Evolutionary conservation across 1,284 basidiomycete species (phyloP).

Genomic region (Irpex lacteus): DNA sequence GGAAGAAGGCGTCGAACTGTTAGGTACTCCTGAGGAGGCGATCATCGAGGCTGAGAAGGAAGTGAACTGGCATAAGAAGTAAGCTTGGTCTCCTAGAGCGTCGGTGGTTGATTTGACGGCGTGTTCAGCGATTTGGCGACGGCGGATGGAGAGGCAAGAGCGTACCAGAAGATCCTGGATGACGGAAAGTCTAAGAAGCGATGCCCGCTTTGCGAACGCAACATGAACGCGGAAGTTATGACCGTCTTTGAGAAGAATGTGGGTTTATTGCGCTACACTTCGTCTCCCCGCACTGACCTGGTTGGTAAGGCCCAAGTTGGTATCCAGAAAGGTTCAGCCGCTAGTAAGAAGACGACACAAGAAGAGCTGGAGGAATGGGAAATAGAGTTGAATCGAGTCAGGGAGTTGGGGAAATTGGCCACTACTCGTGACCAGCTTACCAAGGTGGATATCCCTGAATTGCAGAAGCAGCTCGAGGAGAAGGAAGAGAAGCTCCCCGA

Average conservation of each 20-base stretch:
- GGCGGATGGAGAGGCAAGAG: slow-evolving; percentile 41
- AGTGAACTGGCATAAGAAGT: slow-evolving; percentile 57
- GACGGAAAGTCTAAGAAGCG: slow-evolving; percentile 62
- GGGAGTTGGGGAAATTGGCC: slow-evolving; percentile 55
- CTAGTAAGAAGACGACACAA: slow-evolving; percentile 36
- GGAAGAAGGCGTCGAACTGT: slow-evolving; percentile 26
- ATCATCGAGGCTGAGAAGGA: slow-evolving; percentile 55
- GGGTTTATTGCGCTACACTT: slow-evolving; percentile 21
- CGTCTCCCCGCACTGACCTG: not conserved
- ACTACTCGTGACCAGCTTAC: slow-evolving; percentile 52
- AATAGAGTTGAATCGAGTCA: slow-evolving; percentile 53
- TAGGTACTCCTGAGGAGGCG: slow-evolving; percentile 47
- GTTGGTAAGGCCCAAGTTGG: slow-evolving; percentile 47
- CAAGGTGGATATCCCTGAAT: slow-evolving; percentile 58
- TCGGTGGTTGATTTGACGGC: slow-evolving; percentile 2
- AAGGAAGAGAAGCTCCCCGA: slow-evolving; percentile 53
- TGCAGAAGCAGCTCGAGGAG: slow-evolving; percentile 64
- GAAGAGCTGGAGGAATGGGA: slow-evolving; percentile 63
- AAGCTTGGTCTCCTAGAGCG: slow-evolving; percentile 19
- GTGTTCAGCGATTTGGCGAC: slow-evolving; percentile 25
- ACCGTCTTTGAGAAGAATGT: slow-evolving; percentile 68
- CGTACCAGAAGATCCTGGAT: slow-evolving; percentile 65
- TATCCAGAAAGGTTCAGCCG: slow-evolving; percentile 48
- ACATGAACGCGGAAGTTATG: slow-evolving; percentile 62
- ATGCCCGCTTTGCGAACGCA: slow-evolving; percentile 79